Conservation (phyloP, 192 early-diverging fungal genomes). For the Paraglomus brasilianum region DNA sequence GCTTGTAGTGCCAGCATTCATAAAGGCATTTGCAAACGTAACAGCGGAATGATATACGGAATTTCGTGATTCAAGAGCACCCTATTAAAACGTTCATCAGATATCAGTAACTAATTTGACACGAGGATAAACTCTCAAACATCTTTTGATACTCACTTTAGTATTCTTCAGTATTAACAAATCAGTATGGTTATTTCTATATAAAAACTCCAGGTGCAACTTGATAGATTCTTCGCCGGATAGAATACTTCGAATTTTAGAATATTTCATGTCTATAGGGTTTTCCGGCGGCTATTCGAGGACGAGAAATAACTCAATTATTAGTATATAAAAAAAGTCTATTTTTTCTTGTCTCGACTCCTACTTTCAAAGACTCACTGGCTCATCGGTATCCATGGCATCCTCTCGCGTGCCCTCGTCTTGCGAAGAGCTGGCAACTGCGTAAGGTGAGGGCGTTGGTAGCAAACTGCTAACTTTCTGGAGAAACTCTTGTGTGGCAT, state of each 20-base stretch:
- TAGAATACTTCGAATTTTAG: conserved; percentile 77
- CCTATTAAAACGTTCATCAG: conserved; percentile 47
- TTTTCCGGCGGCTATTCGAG: background rate
- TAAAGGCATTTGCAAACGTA: conserved; percentile 96
- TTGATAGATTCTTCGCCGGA: conserved; percentile 88
- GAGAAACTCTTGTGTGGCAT: conserved; percentile 95
- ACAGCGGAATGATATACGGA: conserved; percentile 95
- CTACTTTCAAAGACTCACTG: conserved; percentile 15
- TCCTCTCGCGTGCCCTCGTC: conserved; percentile 31
- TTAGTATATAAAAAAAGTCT: conserved; percentile 4
- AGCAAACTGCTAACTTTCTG: conserved; percentile 71
- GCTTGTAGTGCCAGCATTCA: conserved; percentile 97
- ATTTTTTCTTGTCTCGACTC: conserved; percentile 23
- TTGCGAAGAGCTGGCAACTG: conserved; percentile 22
- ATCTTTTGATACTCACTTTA: conserved; percentile 58
- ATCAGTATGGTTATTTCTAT: conserved; percentile 95
- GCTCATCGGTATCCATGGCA: conserved; percentile 57
- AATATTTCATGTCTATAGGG: conserved; percentile 38
- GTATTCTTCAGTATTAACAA: conserved; percentile 93
- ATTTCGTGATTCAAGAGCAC: conserved; percentile 83
- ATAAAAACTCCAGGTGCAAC: conserved; percentile 93
- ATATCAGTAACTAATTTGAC: too few relatives aligned
- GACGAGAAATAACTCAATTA: background rate
- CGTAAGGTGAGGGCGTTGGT: conserved; percentile 37
- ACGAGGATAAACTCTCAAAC: too few relatives aligned